Evolutionary conservation across 129 eudicot species (phyloP), one percentile per base, ranked within the genome.

Genomic region (Dittrichia graveolens): DNA sequence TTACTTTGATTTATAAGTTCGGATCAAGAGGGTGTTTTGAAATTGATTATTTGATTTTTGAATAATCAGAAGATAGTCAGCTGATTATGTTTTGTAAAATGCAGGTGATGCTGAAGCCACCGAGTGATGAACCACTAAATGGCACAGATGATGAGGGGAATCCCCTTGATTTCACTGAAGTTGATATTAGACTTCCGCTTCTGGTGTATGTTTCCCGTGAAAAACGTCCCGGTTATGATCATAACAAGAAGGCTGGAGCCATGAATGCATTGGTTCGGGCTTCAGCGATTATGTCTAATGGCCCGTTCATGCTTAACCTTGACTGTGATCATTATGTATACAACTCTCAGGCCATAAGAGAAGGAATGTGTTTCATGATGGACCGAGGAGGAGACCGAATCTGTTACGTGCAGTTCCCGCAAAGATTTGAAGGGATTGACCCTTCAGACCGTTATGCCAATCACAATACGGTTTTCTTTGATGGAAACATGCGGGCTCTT

Each of bases 221-320:
- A 62, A 87, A 87, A 66, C 89, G 87, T 7, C 93, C 89, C 0
- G 93, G 93, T 2, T 84, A 87, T 68, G 93, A 87, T 57, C 93
- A 87, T 69, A 87, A 87, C 87, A 87, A 87, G 73, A 87, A 87
- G 67, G 89, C 93, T 14, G 93, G 93, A 40, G 93, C 93, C 52
- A 87, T 87, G 89, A 87, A 84, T 40, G 89, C 93, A 43, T 63
- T 87, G 9, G 93, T 87, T 68, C 79, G 93, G 63, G 87, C 93
- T 65, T 87, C 93, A 4, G 93, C 93, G 10, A 74, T 87, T 69
- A 77, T 87, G 84, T 87, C 93, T 0, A 87, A 87, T 34, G 93
- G 93, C 13, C 89, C 93, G 0, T 87, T 87, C 67, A 87, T 87
- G 69, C 89, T 87, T 7, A 87, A 87, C 52, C 93, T 85, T 3